Evolutionary conservation across 768 basidiomycete genomes (phyloP), one percentile per base, ranked within the genome.

Genomic region (Tricholoma flavovirens): DNA sequence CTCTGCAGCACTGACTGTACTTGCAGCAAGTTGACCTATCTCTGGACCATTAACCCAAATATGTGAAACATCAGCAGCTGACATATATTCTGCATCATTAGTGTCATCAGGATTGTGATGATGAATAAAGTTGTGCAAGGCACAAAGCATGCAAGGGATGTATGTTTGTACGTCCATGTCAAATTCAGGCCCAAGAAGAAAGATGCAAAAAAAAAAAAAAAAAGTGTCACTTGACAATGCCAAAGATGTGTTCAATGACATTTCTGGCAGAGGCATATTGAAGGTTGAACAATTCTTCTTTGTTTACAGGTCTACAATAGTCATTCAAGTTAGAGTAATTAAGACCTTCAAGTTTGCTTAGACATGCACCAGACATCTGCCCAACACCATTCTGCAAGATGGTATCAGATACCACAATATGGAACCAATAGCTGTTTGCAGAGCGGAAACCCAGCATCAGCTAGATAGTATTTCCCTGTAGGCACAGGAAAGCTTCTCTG

Each of bases 221-320:
- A 55, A 60, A 68, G n/a, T 56, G 53, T 12, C 43, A 33, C 55
- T 71, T 72, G 51, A 69, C 1, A 10, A 70, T 58, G 22, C 74
- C 72, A 68, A 76, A 76, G n/a, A 74, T 67, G 0, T 63, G 55
- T 51, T 75, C 72, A 60, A 76, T 62, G 21, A 74, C 62, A 64
- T 75, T 77, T 0, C 63, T 62, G 2, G 63, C 65, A 21, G 62
- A 62, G 9, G 72, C 62, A 60, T 77, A 73, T 0, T 64, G 63
- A 2, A 76, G 65, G 53, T 75, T 76, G 56, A 66, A 75, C 0
- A 76, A 53, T 54, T 76, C 72, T 56, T 74, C 57, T 10, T 55
- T 17, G 49, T 65, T 69, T 35, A 26, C n/a, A 19, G 73, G 73
- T 10, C 69, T 69, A 49, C n/a, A 40, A 38, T 38, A n/a, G 2